Percentiles rank a stretch among this genome's conserved stretches.
phyloP scores from a whole-genome alignment of 352 stramenopile species.

The Sclerospora graminicola region DNA sequence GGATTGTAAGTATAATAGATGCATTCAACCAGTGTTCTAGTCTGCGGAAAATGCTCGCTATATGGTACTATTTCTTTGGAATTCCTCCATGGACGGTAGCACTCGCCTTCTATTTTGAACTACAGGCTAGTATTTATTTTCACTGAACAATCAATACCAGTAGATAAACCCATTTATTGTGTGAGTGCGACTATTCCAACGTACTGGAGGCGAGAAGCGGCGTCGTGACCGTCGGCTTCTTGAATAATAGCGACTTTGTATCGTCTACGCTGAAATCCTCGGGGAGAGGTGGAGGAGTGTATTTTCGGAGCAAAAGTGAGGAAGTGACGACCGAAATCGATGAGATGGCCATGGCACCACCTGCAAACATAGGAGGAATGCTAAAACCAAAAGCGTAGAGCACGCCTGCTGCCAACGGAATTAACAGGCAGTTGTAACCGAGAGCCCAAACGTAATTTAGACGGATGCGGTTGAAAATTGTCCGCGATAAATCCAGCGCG shows the following conservation, averaged over 20 bases:
- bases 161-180: not conserved
- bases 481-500: constrained; percentile 92
- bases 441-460: constrained; percentile 98
- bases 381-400: constrained; percentile 91
- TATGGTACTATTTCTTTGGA: no score
- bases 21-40: no score
- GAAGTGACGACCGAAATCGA: constrained; percentile 94
- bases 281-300: constrained; percentile 69
- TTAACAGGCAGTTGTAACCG: constrained; percentile 96
- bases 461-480: constrained; percentile 94
- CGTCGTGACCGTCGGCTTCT: constrained; percentile 66
- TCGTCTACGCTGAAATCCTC: constrained; percentile 48
- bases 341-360: constrained; percentile 93
- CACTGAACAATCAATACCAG: no score
- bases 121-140: no score
- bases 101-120: no score
- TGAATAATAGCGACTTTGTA: constrained; percentile 73
- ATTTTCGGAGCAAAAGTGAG: constrained; percentile 89
- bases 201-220: constrained; percentile 64
- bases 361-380: constrained; percentile 94
- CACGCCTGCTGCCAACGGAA: constrained; percentile 94
- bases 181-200: constrained; percentile 25
- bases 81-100: no score
- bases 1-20: no score
- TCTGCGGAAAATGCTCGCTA: no score